Evolutionary conservation across 2,329 filamentous ascomycete genomes (phyloP).

Genomic region (Pseudopyricularia cyperi): DNA sequence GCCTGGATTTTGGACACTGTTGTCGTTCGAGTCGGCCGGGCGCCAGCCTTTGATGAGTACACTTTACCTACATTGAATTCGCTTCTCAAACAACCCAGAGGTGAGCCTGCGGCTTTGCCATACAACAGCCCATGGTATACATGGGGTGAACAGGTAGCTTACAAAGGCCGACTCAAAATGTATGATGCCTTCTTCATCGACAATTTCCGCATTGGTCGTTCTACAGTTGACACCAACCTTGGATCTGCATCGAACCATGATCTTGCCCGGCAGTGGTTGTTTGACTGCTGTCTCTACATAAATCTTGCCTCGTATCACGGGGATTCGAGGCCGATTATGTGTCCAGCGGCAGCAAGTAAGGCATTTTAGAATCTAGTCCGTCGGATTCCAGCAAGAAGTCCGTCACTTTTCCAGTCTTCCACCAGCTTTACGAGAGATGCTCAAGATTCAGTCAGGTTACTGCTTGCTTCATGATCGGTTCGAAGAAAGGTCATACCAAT

Average conservation of each 20-base stretch:
- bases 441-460: not conserved
- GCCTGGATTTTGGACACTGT: not conserved
- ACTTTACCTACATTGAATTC: not conserved
- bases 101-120: too few species aligned
- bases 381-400: not conserved
- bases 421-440: not conserved
- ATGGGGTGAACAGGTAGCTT: too few species aligned
- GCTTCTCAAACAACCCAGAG: not conserved
- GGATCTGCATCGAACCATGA: not conserved
- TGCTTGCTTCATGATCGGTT: not conserved
- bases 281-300: not conserved
- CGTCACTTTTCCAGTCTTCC: not conserved
- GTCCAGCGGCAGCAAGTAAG: not conserved
- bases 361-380: not conserved
- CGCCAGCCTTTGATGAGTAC: not conserved
- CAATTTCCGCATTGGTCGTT: not conserved
- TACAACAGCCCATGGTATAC: too few species aligned
- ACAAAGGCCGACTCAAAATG: not conserved
- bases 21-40: not conserved
- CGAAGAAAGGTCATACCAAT: too few species aligned
- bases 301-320: not conserved
- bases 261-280: not conserved
- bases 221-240: not conserved
- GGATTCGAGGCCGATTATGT: conserved; percentile 3
- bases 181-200: not conserved